Conservation (phyloP, 257 asterid genomes). For the Solanum arcanum region DNA sequence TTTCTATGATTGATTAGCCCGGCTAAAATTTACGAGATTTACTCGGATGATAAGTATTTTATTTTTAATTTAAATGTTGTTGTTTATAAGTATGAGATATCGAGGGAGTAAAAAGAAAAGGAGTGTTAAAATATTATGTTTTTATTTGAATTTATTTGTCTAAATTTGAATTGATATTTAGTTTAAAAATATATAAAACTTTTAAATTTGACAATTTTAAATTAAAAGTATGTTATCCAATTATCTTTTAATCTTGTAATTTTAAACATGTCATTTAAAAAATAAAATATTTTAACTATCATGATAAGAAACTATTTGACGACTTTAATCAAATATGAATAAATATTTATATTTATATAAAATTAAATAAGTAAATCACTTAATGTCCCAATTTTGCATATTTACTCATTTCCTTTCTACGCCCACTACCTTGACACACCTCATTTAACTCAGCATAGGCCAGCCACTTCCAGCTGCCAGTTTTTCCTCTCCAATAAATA, state of each 20-base stretch:
- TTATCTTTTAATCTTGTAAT: too few relatives aligned
- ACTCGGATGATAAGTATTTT: accelerated
- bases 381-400: neutral
- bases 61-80: too few relatives aligned
- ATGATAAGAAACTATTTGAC: too few relatives aligned
- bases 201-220: neutral
- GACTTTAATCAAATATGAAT: accelerated
- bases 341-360: neutral
- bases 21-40: neutral
- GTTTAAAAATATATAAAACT: neutral
- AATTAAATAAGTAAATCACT: accelerated
- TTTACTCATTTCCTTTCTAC: neutral
- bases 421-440: neutral
- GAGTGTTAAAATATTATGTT: neutral
- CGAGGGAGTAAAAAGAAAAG: neutral
- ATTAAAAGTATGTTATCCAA: neutral
- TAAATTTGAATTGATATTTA: neutral
- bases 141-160: neutral
- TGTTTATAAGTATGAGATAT: too few relatives aligned
- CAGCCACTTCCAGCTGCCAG: neutral
- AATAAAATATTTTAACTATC: accelerated
- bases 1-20: neutral
- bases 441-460: neutral
- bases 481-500: neutral
- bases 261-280: too few relatives aligned